phyloP scores from a whole-genome alignment of 495 filamentous ascomycete genomes.

The Xylaria curta region DNA sequence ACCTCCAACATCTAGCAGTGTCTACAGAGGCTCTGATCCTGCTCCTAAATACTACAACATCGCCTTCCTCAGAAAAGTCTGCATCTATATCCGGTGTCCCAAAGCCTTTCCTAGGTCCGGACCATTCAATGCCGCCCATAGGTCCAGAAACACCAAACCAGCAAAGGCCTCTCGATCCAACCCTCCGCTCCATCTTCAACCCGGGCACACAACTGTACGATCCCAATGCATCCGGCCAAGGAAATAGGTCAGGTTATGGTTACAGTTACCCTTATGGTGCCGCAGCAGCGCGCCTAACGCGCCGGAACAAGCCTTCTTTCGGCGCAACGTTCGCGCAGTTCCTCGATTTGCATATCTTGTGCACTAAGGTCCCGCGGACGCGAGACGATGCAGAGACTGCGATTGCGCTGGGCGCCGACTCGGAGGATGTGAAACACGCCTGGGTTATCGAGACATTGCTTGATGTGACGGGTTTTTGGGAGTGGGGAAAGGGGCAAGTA shows the following conservation, averaged over 20 bases:
- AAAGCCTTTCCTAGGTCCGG: not conserved
- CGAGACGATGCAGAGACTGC: conserved; percentile 31
- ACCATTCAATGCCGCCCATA: not conserved
- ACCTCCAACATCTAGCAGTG: conserved; percentile 41
- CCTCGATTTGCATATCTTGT: conserved; percentile 52
- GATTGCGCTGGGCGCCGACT: not conserved
- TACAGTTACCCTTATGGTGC: not conserved
- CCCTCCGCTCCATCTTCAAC: conserved; percentile 49
- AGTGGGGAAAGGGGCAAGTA: conserved; percentile 11
- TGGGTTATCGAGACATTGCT: conserved; percentile 55
- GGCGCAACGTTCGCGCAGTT: conserved; percentile 51
- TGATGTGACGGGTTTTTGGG: conserved; percentile 49
- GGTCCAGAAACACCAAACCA: not conserved
- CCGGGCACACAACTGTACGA: conserved; percentile 8
- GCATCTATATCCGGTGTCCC: conserved; percentile 12
- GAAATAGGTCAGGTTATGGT: not conserved
- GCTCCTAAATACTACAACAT: conserved; percentile 50
- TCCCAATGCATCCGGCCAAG: not conserved
- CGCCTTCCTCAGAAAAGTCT: conserved; percentile 1
- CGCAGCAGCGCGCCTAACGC: not conserved
- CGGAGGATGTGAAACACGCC: conserved; percentile 23
- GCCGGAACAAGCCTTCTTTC: conserved; percentile 48
- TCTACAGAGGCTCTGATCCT: conserved; percentile 44
- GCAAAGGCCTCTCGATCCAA: conserved; percentile 30
- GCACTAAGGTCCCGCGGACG: conserved; percentile 44